Base-by-base conservation (phyloP, 352 stramenopile species). In the Pythium phragmiticola region DNA sequence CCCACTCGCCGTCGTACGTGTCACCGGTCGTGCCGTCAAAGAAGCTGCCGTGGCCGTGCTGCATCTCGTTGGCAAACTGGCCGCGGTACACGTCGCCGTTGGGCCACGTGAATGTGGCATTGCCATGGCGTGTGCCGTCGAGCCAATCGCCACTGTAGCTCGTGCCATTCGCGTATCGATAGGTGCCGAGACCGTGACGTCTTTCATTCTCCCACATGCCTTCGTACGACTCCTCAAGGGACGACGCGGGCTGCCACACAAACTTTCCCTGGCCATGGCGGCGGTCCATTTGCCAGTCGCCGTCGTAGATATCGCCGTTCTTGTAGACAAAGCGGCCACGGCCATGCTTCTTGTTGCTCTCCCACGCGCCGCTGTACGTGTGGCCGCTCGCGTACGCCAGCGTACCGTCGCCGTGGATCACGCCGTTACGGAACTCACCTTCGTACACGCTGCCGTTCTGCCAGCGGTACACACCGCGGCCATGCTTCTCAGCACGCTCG, bases 11-110 rank as follows among this genome's bases (percentile, higher is more conserved):
- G 36, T 88, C 74, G 61, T 90, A 92, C 36, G 73, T 68, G 23
- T 90, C 82, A 5, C 77, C 77, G 2, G 64, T 78, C 14, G 62
- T 65, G 16, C 70, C 69, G 48, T 67, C 74, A 30, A 71, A 72
- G 62, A 96, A 96, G 17, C 83, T 81, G 4, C 90, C 90, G 3
- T 76, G 46, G 23, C 89, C 89, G 41, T 95, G 80, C 60, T 95
- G 87, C 75, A 87, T 83, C 30, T 96, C 87, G 17, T 85, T 68
- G 2, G 74, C 71, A 50, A 97, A 97, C 13, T 88, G 62, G 12
- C 90, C 89, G 21, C 77, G 71, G 62, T 97, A 97, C 17, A 88
- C 56, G 58, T 97, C 87, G 11, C 86, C 89, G 41, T 92, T 97
- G 1, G 77, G 77, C 80, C 94, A 98, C 17, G 65, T 72, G 59